Base-by-base conservation (phyloP, 2,329 filamentous ascomycete species). In the Claviceps maximensis region DNA sequence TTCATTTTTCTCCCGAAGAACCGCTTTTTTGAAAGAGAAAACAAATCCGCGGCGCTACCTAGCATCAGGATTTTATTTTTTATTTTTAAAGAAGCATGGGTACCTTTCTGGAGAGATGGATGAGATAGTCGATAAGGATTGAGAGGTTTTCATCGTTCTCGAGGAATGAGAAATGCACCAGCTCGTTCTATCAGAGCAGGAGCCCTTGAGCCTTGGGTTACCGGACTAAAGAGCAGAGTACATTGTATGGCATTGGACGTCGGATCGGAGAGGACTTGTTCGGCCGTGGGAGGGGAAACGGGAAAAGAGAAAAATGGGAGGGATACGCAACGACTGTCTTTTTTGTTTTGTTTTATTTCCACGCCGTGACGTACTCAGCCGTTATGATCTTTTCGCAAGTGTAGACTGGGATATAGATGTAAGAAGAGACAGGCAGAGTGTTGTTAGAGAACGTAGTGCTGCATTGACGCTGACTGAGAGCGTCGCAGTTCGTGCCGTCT, bases 191-290 rank as follows among this genome's bases (percentile, higher is more conserved):
- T 81, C 79, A 82, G 79, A 82, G 69, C 77, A 74, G 74, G 67
- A 70, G 71, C 74, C 73, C 72, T 69, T 74, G 70, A 79, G 73
- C 66, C 65, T 76, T 80, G 75, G 77, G 74, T 72, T 69, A 69
- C 69, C 61, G 77, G 78, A 81, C 79, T 82, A 82, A 78, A 76
- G 72, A 74, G 74, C 74, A 68, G 78, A 80, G 76, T 73, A 82
- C 78, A 82, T 77, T 76, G 53, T n/a, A n/a, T n/a, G n/a, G n/a
- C 48, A n/a, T 47, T 47, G 29, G 8, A 19, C 21, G n/a, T n/a
- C n/a, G n/a, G n/a, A n/a, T n/a, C n/a, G 25, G 44, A 31, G n/a
- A 31, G 13, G n/a, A 15, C 6, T 17, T 19, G 4, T 10, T 19
- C 4, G n/a, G 17, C 12, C 12, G n/a, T 7, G n/a, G n/a, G 6